Evolutionary conservation across 2,329 filamentous ascomycete species (phyloP), one percentile per base, ranked within the genome.

Genomic region (Fusarium armeniacum): DNA sequence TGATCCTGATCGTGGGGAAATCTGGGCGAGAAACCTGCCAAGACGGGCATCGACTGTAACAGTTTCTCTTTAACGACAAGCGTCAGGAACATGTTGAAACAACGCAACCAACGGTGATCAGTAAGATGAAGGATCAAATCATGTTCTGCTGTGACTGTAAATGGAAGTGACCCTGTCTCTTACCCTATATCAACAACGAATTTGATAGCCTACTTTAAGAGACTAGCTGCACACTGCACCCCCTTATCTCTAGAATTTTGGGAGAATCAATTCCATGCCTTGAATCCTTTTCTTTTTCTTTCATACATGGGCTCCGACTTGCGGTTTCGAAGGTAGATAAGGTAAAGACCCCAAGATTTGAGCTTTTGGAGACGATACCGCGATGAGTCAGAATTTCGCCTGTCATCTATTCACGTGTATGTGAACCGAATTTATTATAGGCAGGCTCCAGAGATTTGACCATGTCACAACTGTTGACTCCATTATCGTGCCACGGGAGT

Each of bases 61-160:
- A 22, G 38, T 26, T 63, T 58, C 46, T 43, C 38, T 60, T 65
- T 55, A 40, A 49, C 22, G 32, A 45, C 24, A 62, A 64, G 56
- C 38, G 26, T 24, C 41, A 40, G 46, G 24, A 47, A 55, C 49
- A 46, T 24, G 4, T 65, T 24, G n/a, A 38, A 15, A 40, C 36
- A 4, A 22, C 18, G 7, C 12, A 7, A 8, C 50, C 51, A 44
- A 30, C 28, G n/a, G 35, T 24, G 16, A 43, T 26, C 16, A 44
- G 2, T 16, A n/a, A 16, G 9, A 59, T 70, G 62, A 69, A 70
- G 38, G 57, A 58, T 16, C 58, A 63, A 32, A n/a, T 20, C 33
- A 69, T 64, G 59, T 69, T 57, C 45, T 67, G 67, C 22, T 67
- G 67, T 24, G 62, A 58, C 8, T 69, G 67, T 7, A 70, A 69